A percentile compares a stretch with the other conserved stretches of the same genome.
phyloP scores from a whole-genome alignment of 2,329 filamentous ascomycete genomes.

The Ceratocystis lukuohia region DNA sequence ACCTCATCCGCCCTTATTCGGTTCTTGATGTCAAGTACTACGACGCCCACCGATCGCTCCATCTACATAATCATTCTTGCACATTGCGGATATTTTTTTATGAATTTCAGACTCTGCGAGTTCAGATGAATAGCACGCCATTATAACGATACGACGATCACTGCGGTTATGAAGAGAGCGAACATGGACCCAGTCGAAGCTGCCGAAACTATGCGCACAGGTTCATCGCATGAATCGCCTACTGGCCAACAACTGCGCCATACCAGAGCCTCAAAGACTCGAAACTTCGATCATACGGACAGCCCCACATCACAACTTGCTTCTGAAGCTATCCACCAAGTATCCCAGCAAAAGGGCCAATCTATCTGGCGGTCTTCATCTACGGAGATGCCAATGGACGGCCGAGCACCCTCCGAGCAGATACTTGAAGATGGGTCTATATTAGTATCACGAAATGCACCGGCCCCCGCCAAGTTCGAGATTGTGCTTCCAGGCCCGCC shows the following conservation, averaged over 20 bases:
- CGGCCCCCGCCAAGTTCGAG: slow-evolving; percentile 10
- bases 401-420: neutral
- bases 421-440: slow-evolving; percentile 2
- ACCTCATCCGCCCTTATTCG: neutral
- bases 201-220: neutral
- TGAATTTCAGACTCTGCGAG: too few relatives aligned
- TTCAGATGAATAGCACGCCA: too few relatives aligned
- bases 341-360: neutral
- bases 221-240: neutral
- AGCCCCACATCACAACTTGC: neutral
- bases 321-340: neutral
- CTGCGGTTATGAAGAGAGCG: too few relatives aligned
- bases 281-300: neutral
- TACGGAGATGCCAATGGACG: neutral
- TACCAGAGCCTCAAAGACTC: neutral
- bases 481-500: slow-evolving; percentile 16
- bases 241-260: neutral
- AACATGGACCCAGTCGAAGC: neutral
- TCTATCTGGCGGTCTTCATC: neutral
- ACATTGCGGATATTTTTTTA: neutral
- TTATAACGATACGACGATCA: too few relatives aligned
- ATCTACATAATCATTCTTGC: neutral
- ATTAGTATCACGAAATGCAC: slow-evolving; percentile 1
- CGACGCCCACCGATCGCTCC: neutral
- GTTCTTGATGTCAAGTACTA: neutral